phyloP scores from a whole-genome alignment of 208 protist genomes.

The Leishmania lainsoni region DNA sequence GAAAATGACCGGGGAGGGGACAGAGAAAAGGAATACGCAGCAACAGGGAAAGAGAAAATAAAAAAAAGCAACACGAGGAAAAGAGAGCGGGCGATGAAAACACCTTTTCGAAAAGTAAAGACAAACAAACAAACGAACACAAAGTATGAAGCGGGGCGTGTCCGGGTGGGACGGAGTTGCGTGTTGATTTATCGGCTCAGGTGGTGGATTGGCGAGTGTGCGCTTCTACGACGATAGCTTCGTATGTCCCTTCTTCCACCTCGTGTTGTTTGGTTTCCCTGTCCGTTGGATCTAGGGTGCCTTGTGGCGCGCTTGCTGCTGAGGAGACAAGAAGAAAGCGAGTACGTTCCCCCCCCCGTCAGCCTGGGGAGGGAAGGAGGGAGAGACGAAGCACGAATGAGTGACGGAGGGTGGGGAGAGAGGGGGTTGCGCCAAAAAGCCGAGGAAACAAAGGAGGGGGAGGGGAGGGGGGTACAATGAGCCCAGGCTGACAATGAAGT shows the following conservation, averaged over 20 bases:
- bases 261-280: not conserved
- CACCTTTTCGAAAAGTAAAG: not conserved
- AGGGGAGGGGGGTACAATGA: not conserved
- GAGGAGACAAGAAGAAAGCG: not conserved
- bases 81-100: not conserved
- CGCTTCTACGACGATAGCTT: no score
- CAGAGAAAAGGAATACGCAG: not conserved
- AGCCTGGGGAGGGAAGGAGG: no score
- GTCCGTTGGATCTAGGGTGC: not conserved
- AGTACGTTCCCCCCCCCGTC: not conserved
- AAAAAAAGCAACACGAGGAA: not conserved
- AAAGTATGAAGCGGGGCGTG: no score
- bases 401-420: not conserved
- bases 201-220: no score
- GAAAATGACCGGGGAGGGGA: not conserved
- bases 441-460: no score
- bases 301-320: not conserved
- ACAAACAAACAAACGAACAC: no score
- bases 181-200: no score
- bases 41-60: not conserved
- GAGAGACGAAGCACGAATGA: not conserved
- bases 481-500: not conserved
- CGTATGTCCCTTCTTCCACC: no score
- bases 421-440: not conserved
- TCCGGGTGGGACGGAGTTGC: not conserved